Percentiles rank a stretch among this genome's conserved stretches.
These are phyloP conservation scores for Dillenia turbinata DNA, from an alignment of 164 flowering plant species.

Conservation along the genomic window DNA sequence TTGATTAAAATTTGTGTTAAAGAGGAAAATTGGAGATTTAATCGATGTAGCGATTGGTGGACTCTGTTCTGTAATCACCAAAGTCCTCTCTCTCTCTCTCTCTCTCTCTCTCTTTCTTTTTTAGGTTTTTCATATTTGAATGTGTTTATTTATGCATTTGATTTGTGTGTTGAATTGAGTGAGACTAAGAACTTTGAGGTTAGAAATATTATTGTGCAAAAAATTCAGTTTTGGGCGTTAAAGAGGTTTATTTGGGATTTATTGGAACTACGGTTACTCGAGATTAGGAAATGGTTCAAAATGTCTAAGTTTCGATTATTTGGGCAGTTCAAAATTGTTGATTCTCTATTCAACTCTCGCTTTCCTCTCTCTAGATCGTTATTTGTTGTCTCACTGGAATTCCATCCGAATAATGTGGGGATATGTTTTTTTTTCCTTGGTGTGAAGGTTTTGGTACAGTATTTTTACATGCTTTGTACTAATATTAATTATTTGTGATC, in stretches of 20 bases:
- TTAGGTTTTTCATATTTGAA: background rate
- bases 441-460: too few relatives aligned
- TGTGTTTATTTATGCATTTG: background rate
- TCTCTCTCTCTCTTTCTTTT: background rate
- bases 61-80: slow-evolving; percentile 74
- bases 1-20: too few relatives aligned
- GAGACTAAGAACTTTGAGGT: background rate
- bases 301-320: too few relatives aligned
- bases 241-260: background rate
- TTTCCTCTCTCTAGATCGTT: too few relatives aligned
- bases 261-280: background rate
- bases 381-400: too few relatives aligned
- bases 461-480: too few relatives aligned
- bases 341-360: too few relatives aligned
- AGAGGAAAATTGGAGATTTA: background rate
- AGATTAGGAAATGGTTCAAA: background rate
- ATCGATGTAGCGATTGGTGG: slow-evolving; percentile 72
- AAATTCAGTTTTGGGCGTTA: background rate
- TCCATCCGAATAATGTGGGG: too few relatives aligned
- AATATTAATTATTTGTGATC: too few relatives aligned
- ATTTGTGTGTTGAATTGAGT: background rate
- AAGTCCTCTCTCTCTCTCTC: slow-evolving; percentile 43
- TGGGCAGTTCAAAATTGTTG: too few relatives aligned
- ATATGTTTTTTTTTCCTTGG: too few relatives aligned
- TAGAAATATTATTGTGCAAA: background rate